A percentile compares a stretch with the other conserved stretches of the same genome.
Conservation (phyloP, 176 grass and related monocot genomes). For the Cenchrus americanus region DNA sequence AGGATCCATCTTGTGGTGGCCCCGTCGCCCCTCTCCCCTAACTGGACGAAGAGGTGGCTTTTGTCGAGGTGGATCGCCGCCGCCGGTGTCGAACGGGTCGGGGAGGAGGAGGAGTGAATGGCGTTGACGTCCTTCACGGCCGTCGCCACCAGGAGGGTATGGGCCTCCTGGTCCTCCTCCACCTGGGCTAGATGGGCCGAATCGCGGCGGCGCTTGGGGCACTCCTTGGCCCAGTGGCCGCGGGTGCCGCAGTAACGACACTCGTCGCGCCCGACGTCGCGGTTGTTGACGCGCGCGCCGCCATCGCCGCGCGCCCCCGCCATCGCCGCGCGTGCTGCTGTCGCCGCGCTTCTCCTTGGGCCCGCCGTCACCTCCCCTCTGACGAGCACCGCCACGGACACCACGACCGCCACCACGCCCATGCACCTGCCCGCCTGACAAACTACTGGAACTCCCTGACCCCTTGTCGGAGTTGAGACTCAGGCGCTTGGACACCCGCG, state of each 20-base stretch:
- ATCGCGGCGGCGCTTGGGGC: background rate
- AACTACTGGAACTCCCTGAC: rapidly evolving
- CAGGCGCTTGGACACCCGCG: background rate
- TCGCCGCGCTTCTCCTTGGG: too few species aligned
- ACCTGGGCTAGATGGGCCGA: background rate
- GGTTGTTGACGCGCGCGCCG: too few species aligned
- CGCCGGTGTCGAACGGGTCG: too few species aligned
- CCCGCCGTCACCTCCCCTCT: background rate
- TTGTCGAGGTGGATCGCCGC: too few species aligned
- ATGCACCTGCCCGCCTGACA: too few species aligned
- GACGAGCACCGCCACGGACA: background rate
- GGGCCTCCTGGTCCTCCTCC: background rate
- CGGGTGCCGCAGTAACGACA: background rate
- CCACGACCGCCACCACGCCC: background rate
- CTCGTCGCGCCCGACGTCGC: background rate
- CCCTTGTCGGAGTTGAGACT: background rate
- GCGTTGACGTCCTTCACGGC: too few species aligned
- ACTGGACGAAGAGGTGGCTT: too few species aligned
- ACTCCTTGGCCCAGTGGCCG: background rate
- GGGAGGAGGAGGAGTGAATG: too few species aligned
- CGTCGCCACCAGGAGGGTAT: background rate
- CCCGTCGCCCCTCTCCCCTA: too few species aligned
- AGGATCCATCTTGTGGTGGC: too few species aligned
- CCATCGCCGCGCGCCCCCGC: background rate
- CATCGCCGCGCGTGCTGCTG: background rate